phyloP scores from a whole-genome alignment of 2,329 filamentous ascomycete species.

The Ophiognomonia clavigignenti-juglandacearum region DNA sequence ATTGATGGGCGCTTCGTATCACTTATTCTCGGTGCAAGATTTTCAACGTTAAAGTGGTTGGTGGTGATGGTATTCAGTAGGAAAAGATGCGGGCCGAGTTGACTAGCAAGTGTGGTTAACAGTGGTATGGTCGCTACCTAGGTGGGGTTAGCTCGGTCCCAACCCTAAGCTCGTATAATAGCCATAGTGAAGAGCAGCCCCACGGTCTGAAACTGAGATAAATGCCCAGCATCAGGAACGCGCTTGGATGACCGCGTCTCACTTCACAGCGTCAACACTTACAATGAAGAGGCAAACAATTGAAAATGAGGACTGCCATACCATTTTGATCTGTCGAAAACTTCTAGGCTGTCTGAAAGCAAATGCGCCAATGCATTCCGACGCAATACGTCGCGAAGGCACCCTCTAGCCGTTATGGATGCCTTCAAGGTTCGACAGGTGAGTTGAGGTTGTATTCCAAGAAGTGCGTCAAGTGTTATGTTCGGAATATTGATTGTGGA shows the following conservation, averaged over 20 bases:
- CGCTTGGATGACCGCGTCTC: not conserved
- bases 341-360: not conserved
- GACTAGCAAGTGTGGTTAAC: too few species aligned
- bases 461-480: too few species aligned
- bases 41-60: too few species aligned
- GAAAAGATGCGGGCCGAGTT: not conserved
- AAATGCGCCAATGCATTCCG: slow-evolving; percentile 2
- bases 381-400: not conserved
- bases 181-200: too few species aligned
- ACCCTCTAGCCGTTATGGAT: slow-evolving; percentile 42
- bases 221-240: not conserved
- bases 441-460: not conserved
- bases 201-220: too few species aligned
- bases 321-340: too few species aligned
- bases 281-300: not conserved
- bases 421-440: slow-evolving; percentile 70
- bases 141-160: too few species aligned
- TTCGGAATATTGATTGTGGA: slow-evolving; percentile 16
- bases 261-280: not conserved
- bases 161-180: too few species aligned
- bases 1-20: not conserved
- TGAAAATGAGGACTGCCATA: not conserved
- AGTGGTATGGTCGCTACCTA: too few species aligned
- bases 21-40: not conserved
- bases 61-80: too few species aligned